Evolutionary conservation across 257 asterid species (phyloP).

Genomic region (Mitragyna speciosa): DNA sequence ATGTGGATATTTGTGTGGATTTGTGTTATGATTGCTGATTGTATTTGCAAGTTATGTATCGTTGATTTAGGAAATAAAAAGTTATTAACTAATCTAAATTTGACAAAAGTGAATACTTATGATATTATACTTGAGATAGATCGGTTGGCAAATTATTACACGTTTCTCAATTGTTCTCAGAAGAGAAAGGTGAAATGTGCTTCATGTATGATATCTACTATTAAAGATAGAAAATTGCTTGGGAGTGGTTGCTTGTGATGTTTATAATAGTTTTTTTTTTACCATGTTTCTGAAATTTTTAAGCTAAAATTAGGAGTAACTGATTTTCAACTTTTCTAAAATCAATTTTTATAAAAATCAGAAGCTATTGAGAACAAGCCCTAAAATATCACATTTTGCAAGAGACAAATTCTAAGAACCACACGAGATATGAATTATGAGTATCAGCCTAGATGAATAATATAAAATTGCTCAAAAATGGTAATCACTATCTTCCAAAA

Average conservation of each 20-base stretch:
- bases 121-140: conserved; percentile 3
- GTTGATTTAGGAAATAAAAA: not conserved
- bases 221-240: not conserved
- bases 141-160: not conserved
- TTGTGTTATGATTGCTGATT: not conserved
- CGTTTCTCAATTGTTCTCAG: not conserved
- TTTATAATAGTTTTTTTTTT: too few species aligned
- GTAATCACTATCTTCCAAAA: not conserved
- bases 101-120: not conserved
- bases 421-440: not conserved
- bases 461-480: not conserved
- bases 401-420: not conserved
- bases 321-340: too few species aligned
- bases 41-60: not conserved
- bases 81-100: not conserved
- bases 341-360: too few species aligned
- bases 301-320: too few species aligned
- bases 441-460: not conserved
- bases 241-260: not conserved
- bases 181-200: not conserved
- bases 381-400: not conserved
- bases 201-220: not conserved
- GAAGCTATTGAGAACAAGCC: too few species aligned
- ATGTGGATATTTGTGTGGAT: not conserved
- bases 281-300: too few species aligned